Evolutionary conservation across 129 eudicot species (phyloP).

Genomic region (Gnaphalium uliginosum): DNA sequence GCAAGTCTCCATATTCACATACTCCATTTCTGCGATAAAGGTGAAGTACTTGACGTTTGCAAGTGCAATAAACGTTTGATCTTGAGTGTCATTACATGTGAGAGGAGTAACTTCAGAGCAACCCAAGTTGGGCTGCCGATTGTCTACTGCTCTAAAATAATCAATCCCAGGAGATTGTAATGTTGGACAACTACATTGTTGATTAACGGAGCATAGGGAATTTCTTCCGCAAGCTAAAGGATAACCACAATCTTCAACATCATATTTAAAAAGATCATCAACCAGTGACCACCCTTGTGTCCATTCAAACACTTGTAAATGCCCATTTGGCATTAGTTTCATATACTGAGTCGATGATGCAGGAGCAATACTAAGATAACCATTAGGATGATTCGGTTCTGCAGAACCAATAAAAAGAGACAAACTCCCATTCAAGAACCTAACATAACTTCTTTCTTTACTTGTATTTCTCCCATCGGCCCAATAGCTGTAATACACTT

Average conservation of each 20-base stretch:
- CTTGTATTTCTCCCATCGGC: no score
- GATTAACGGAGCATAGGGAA: constrained; percentile 32
- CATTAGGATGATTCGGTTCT: background rate
- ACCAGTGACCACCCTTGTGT: background rate
- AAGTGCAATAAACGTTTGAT: constrained; percentile 32
- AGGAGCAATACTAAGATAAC: no score
- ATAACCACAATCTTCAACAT: constrained; percentile 20
- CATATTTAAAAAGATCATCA: background rate
- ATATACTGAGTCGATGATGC: constrained; percentile 18
- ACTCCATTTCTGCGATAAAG: background rate
- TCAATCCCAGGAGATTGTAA: background rate
- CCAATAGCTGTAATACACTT: background rate
- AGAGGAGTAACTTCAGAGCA: constrained; percentile 27
- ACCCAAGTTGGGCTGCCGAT: constrained; percentile 28
- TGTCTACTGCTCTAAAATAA: constrained; percentile 17
- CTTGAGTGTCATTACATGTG: constrained; percentile 18
- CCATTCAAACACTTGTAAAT: constrained; percentile 17
- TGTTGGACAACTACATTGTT: constrained; percentile 33
- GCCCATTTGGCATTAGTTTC: constrained; percentile 32
- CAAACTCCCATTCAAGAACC: constrained; percentile 1
- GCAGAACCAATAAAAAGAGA: background rate
- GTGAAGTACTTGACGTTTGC: constrained; percentile 7
- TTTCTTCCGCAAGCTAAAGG: constrained; percentile 39
- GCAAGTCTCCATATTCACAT: constrained; percentile 30
- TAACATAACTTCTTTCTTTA: constrained; percentile 2